Conservation (phyloP, 2,329 filamentous ascomycete genomes). For the Xylaria sp. region DNA sequence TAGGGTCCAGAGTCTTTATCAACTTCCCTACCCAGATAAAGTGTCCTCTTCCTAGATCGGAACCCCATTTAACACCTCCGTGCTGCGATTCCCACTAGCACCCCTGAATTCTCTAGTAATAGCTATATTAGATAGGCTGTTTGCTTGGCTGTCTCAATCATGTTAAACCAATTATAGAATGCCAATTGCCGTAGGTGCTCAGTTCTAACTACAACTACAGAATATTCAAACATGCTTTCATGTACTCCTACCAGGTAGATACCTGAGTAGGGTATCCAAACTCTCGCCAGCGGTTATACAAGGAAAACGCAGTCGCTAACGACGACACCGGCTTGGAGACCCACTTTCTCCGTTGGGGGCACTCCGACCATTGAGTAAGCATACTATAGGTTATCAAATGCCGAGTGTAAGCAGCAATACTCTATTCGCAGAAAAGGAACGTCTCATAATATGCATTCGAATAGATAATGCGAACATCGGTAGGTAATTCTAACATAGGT, state of each 20-base stretch:
- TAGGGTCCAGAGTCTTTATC: conserved; percentile 25
- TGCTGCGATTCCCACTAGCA: not conserved
- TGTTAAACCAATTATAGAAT: not conserved
- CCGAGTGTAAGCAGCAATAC: conserved; percentile 19
- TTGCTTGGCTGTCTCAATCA: not conserved
- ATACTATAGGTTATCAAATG: not conserved
- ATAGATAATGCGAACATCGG: too few relatives aligned
- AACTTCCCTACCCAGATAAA: conserved; percentile 18
- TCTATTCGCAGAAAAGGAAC: not conserved
- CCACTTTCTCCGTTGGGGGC: conserved; percentile 45
- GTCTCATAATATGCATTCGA: too few relatives aligned
- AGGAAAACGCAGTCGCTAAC: conserved; percentile 14
- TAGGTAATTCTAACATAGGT: not conserved
- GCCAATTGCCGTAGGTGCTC: not conserved
- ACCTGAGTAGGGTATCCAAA: not conserved
- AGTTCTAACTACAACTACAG: not conserved
- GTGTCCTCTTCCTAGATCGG: conserved; percentile 32
- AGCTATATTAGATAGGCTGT: not conserved
- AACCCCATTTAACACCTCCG: conserved; percentile 18
- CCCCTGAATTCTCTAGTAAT: not conserved
- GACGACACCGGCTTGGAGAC: conserved; percentile 23
- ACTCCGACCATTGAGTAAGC: conserved; percentile 38
- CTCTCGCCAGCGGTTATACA: not conserved
- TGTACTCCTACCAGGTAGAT: too few relatives aligned
- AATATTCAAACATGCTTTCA: not conserved